These are phyloP conservation scores for Sporothrix mexicana DNA, from an alignment of 2,329 filamentous ascomycete species.

Conservation along the genomic window DNA sequence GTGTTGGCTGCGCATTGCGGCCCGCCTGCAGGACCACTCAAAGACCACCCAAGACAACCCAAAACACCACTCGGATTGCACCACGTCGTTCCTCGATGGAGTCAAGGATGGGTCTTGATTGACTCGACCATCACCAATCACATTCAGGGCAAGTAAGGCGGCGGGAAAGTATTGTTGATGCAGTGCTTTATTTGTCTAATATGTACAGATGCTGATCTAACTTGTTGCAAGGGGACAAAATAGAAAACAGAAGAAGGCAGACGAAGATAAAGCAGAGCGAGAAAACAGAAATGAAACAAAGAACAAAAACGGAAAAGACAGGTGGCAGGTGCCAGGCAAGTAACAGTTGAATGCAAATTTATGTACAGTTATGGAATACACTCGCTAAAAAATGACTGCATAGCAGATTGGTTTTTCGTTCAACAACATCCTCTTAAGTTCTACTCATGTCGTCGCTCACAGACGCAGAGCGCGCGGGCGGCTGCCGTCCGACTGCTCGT, in stretches of 20 bases:
- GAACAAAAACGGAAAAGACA: background rate
- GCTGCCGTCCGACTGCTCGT: background rate
- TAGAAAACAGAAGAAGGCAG: conserved; percentile 4
- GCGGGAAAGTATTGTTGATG: background rate
- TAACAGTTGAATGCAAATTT: conserved; percentile 11
- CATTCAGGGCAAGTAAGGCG: background rate
- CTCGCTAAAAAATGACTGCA: conserved; percentile 17
- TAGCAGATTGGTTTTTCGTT: background rate
- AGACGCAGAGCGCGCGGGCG: conserved; percentile 21
- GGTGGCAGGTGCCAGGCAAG: too few species aligned
- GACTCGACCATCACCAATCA: background rate
- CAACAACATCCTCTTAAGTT: background rate
- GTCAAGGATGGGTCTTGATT: background rate
- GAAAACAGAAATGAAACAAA: background rate
- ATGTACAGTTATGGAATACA: conserved; percentile 30
- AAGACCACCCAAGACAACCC: too few species aligned
- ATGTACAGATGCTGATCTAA: conserved; percentile 23
- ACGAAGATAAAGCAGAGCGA: background rate
- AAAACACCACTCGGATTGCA: conserved; percentile 16
- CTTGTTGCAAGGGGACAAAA: background rate
- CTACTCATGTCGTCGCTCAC: background rate
- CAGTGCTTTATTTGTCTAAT: background rate
- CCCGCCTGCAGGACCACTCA: conserved; percentile 5
- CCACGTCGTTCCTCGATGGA: conserved; percentile 12
- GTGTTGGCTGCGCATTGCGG: background rate